Evolutionary conservation across 768 basidiomycete genomes (phyloP).

Genomic region (Tulasnella calospora): DNA sequence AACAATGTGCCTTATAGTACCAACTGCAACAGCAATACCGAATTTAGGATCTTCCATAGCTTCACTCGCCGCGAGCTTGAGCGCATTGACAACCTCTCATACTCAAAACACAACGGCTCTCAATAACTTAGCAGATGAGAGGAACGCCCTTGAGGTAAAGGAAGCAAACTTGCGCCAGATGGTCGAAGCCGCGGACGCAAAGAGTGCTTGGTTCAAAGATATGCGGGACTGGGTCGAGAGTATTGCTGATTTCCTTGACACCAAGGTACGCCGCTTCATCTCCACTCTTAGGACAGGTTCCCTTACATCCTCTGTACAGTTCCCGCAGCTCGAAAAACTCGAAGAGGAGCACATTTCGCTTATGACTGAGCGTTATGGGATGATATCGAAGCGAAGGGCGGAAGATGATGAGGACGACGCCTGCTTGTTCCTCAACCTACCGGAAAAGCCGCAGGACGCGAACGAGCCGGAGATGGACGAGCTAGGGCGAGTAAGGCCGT

Average conservation of each 20-base stretch:
- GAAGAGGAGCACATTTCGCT: constrained; percentile 72
- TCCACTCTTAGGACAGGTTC: background rate
- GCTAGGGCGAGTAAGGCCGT: constrained; percentile 49
- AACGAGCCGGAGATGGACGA: constrained; percentile 55
- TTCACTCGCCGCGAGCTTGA: constrained; percentile 56
- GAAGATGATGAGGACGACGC: constrained; percentile 80
- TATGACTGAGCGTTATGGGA: constrained; percentile 64
- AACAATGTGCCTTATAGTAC: constrained; percentile 49
- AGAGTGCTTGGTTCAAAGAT: constrained; percentile 73
- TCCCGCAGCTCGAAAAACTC: constrained; percentile 67
- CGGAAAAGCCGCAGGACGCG: constrained; percentile 35
- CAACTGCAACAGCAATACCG: constrained; percentile 58
- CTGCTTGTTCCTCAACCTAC: constrained; percentile 57
- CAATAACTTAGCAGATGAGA: constrained; percentile 55
- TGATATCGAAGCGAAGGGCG: constrained; percentile 62
- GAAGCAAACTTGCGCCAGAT: constrained; percentile 71
- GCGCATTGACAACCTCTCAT: constrained; percentile 63
- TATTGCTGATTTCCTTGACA: constrained; percentile 79
- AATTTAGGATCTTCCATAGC: constrained; percentile 56
- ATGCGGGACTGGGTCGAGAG: constrained; percentile 79
- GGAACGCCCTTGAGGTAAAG: constrained; percentile 56
- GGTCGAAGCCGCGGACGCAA: constrained; percentile 67
- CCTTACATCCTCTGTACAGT: constrained; percentile 44
- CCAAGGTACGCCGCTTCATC: constrained; percentile 57
- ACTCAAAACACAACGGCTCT: constrained; percentile 54